Evolutionary conservation across 495 filamentous ascomycete species (phyloP).

Genomic region (Podospora pseudocomata): DNA sequence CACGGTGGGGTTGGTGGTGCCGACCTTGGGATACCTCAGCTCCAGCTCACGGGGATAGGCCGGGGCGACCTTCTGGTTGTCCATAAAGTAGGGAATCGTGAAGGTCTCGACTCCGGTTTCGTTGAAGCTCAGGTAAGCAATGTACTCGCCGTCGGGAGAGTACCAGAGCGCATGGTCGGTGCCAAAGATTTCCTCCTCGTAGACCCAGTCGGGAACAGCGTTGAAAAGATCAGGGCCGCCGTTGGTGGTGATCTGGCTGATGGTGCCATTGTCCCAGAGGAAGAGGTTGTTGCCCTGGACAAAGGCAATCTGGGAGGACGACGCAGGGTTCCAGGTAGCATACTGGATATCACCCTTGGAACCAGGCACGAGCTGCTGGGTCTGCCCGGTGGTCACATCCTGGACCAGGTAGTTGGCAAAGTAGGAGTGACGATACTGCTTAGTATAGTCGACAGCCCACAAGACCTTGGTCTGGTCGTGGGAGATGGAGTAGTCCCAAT

Average conservation of each 20-base stretch:
- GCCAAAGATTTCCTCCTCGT: slow-evolving; percentile 58
- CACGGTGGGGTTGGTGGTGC: slow-evolving; percentile 54
- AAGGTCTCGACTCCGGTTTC: slow-evolving; percentile 58
- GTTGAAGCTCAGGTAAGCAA: slow-evolving; percentile 56
- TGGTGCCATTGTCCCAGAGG: slow-evolving; percentile 45
- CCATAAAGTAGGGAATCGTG: slow-evolving; percentile 57
- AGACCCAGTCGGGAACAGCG: slow-evolving; percentile 60
- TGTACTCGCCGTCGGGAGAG: slow-evolving; percentile 53
- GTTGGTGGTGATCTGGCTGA: slow-evolving; percentile 51
- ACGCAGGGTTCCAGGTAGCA: slow-evolving; percentile 47
- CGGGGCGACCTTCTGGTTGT: slow-evolving; percentile 42
- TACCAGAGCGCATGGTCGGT: slow-evolving; percentile 52
- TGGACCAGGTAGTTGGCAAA: slow-evolving; percentile 55
- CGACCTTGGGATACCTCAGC: slow-evolving; percentile 56
- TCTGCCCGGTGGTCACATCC: slow-evolving; percentile 44
- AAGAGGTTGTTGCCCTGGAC: slow-evolving; percentile 56
- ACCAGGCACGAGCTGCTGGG: slow-evolving; percentile 43
- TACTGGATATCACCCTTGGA: slow-evolving; percentile 55
- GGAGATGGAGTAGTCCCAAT: slow-evolving; percentile 36
- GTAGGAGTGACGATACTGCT: slow-evolving; percentile 56
- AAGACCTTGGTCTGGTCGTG: slow-evolving; percentile 46
- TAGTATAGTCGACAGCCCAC: slow-evolving; percentile 53
- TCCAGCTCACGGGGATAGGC: slow-evolving; percentile 50
- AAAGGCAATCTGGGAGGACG: slow-evolving; percentile 49
- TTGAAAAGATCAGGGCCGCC: slow-evolving; percentile 55